phyloP scores from a whole-genome alignment of 225 moss, liverwort and hornwort genomes.

The Neckera pumila region DNA sequence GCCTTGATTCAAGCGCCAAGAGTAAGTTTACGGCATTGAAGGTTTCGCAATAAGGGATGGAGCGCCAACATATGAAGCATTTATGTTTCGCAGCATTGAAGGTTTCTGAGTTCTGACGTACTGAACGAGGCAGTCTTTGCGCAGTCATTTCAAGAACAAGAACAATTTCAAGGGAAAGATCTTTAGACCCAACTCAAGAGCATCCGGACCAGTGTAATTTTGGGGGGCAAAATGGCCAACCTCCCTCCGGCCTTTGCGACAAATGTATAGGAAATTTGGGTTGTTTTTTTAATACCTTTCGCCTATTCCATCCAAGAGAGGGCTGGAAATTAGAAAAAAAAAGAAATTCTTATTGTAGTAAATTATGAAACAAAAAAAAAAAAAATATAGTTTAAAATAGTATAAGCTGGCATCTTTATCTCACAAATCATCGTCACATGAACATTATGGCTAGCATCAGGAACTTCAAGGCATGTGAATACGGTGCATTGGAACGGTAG shows the following conservation, averaged over 20 bases:
- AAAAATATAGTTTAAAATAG: neutral
- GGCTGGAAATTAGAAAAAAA: neutral
- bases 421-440: neutral
- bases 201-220: no score
- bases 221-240: no score
- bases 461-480: no score
- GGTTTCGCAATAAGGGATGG: neutral
- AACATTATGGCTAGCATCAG: neutral
- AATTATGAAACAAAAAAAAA: accelerated
- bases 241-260: no score
- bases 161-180: no score
- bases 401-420: accelerated
- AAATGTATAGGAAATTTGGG: no score
- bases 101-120: neutral
- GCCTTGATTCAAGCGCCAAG: neutral
- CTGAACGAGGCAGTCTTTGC: neutral
- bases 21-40: neutral
- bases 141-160: neutral
- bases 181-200: no score
- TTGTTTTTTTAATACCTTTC: no score
- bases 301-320: no score
- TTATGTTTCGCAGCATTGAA: neutral
- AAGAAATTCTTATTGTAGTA: neutral
- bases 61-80: neutral
- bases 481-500: no score